Evolutionary conservation across 2,329 filamentous ascomycete genomes (phyloP), one percentile per base, ranked within the genome.

Genomic region (Penicillium sp.): DNA sequence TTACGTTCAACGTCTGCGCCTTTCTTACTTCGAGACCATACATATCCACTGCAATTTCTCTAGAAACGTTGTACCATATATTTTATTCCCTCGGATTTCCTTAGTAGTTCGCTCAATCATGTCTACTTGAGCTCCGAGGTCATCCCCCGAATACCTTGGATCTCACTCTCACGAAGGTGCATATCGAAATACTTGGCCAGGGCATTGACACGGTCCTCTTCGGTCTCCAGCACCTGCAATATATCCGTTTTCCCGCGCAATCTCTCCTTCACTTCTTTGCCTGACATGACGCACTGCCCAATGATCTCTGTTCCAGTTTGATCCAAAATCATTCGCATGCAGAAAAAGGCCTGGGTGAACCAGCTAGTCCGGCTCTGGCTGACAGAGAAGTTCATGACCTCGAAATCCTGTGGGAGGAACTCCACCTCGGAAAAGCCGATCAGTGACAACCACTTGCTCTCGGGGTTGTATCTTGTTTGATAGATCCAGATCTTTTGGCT

Each of bases 401-500:
- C 79, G 65, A 85, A 89, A 70, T 90, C 87, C 43, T 76, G 71
- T 4, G 79, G 80, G 34, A 84, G 68, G 70, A 88, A 89, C 70
- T 89, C 87, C 16, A 81, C 76, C 59, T 88, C 84, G 2, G 81
- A 80, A 70, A 91, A 92, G 59, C 81, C 83, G 70, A 90, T 90
- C 47, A 79, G 82, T 1, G 82, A 76, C 23, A 80, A 76, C 84
- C 87, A 92, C 2, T 77, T 75, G 46, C 72, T 75, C 0, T 79
- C 73, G 0, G 68, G 43, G 5, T 73, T 71, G 59, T 83, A 79
- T 29, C 82, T 79, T 61, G 83, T 82, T 70, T 88, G 81, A 66
- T 87, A 88, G 55, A 88, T 79, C 87, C 86, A 89, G 55, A 83
- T 70, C 57, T 80, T 81, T 34, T 78, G 76, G 27, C 57, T 66